A percentile compares a stretch with the other conserved stretches of the same genome.
These are phyloP conservation scores for Boletales sp. DNA, from an alignment of 768 basidiomycete species.

Conservation along the genomic window DNA sequence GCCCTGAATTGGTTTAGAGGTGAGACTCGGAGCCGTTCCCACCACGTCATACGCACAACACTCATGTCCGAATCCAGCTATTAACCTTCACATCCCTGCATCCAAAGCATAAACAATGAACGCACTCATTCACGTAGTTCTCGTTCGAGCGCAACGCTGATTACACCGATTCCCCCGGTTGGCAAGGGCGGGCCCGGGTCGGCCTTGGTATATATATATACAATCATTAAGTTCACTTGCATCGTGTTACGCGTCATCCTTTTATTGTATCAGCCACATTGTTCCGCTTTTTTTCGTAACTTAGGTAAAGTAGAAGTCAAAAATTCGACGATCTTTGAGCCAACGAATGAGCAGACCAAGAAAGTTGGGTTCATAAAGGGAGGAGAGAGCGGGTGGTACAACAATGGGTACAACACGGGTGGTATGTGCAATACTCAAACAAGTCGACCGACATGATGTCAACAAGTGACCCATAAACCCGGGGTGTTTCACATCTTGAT, in stretches of 20 bases:
- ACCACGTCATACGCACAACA: slow-evolving; percentile 7
- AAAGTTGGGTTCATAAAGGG: no score
- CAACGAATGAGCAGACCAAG: no score
- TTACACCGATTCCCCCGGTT: slow-evolving; percentile 5
- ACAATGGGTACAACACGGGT: no score
- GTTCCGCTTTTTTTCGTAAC: slow-evolving; percentile 10
- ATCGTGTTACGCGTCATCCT: slow-evolving; percentile 27
- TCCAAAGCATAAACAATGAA: slow-evolving; percentile 58
- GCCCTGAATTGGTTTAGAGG: slow-evolving; percentile 91
- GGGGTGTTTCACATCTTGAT: slow-evolving; percentile 18
- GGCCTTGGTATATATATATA: slow-evolving; percentile 31
- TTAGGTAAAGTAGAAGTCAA: slow-evolving; percentile 27
- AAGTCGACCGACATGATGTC: no score
- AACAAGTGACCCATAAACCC: no score
- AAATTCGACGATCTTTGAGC: not conserved
- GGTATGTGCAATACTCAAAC: no score
- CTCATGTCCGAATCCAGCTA: slow-evolving; percentile 45
- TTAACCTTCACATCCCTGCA: slow-evolving; percentile 84
- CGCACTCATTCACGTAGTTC: slow-evolving; percentile 5
- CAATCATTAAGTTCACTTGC: slow-evolving; percentile 33
- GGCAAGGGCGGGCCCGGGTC: slow-evolving; percentile 19
- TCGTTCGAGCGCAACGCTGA: slow-evolving; percentile 5
- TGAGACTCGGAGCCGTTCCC: slow-evolving; percentile 27
- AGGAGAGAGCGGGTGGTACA: no score
- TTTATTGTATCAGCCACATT: slow-evolving; percentile 32